Base-by-base conservation (phyloP, 2,329 filamentous ascomycete species). In the Alternaria ethzedia region DNA sequence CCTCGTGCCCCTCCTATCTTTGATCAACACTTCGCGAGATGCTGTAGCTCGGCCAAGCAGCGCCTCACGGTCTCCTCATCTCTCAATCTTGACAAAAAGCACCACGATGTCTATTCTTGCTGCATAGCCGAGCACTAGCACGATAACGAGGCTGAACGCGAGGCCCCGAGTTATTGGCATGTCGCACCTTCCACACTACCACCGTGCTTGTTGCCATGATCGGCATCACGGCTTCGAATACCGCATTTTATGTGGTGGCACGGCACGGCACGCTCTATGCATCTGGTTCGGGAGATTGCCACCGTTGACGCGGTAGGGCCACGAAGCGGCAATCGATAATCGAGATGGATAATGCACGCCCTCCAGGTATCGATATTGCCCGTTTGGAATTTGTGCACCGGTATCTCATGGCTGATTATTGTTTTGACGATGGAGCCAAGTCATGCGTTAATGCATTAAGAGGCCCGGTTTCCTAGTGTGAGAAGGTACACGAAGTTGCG, bases 141-240 rank as follows among this genome's bases (percentile, higher is more conserved):
- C n/a, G 15, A 30, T 10, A 41, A 32, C 12, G 49, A 25, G 49
- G 30, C 30, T 52, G 30, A n/a, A 41, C 12, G 30, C 32, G 30
- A 23, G 30, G 28, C 15, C 41, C 15, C 10, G 46, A 50, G 49
- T 32, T 20, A 56, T 52, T 6, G 21, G 23, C 30, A 59, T 54
- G 30, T 30, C 45, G 30, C 49, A 41, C 11, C 41, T 43, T 32
- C 52, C 25, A 28, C 52, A 32, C 25, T 30, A 25, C 23, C n/a
- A 17, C 58, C 26, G 10, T 41, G 30, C 49, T 52, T 50, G 47
- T 57, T 62, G 23, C 43, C 41, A 59, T 41, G 36, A 54, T 54
- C 17, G 13, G 59, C 56, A 46, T 36, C 43, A 36, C 28, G 17
- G 43, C 54, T 32, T 54, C 59, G 41, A 49, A 54, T 49, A 54